phyloP scores from a whole-genome alignment of 768 basidiomycete species.

The Calvatia gigantea region DNA sequence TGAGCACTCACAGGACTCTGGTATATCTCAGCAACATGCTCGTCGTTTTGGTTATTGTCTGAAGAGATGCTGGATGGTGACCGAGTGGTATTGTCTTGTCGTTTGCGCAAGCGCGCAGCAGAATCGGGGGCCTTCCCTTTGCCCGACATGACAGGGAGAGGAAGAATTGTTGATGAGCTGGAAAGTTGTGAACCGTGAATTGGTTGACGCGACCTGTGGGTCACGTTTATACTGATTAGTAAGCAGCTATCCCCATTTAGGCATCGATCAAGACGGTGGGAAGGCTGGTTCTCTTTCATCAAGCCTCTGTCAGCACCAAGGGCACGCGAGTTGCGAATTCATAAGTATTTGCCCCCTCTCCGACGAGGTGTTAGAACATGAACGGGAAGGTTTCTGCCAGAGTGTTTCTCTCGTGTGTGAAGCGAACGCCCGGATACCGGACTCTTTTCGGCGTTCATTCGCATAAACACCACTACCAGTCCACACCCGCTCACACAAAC shows the following conservation, averaged over 20 bases:
- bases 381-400: no score
- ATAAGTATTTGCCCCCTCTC: no score
- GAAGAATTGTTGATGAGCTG: conserved; percentile 10
- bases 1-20: conserved; percentile 42
- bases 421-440: no score
- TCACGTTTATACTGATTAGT: conserved; percentile 3
- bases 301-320: no score
- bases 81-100: conserved; percentile 17
- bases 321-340: no score
- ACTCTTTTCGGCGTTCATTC: no score
- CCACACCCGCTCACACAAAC: no score
- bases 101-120: conserved; percentile 9
- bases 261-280: background rate
- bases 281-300: no score
- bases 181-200: background rate
- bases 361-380: no score
- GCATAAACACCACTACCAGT: no score
- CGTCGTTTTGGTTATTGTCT: conserved; percentile 44
- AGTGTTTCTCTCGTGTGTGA: no score
- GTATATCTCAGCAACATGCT: conserved; percentile 46
- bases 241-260: background rate
- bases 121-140: conserved; percentile 24
- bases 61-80: conserved; percentile 18
- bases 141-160: conserved; percentile 25
- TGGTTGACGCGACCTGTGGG: background rate